phyloP scores from a whole-genome alignment of 2,329 filamentous ascomycete genomes.

The Botryosphaeria dothidea region DNA sequence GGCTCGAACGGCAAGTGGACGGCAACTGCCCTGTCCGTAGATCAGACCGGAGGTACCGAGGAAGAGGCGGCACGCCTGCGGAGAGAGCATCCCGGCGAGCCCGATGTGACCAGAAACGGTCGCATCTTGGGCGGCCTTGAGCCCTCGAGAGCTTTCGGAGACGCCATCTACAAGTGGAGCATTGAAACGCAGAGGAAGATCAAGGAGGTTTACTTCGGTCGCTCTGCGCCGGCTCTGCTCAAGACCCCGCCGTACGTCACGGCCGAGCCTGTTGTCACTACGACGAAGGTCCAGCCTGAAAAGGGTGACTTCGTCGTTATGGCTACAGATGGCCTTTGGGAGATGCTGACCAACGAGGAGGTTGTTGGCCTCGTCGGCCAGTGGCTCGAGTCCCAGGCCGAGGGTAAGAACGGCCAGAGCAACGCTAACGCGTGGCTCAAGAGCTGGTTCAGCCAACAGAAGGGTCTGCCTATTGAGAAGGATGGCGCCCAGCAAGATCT shows the following conservation, averaged over 20 bases:
- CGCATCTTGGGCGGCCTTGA: constrained; percentile 90
- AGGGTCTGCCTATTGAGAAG: constrained; percentile 75
- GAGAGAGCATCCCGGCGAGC: constrained; percentile 84
- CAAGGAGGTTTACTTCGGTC: constrained; percentile 83
- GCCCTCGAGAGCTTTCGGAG: constrained; percentile 91
- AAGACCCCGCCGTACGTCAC: constrained; percentile 97
- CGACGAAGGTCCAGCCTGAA: constrained; percentile 84
- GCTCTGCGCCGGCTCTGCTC: constrained; percentile 72
- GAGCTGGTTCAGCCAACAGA: constrained; percentile 63
- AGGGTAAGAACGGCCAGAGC: constrained; percentile 30
- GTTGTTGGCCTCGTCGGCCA: constrained; percentile 94
- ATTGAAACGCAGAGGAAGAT: constrained; percentile 80
- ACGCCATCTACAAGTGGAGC: constrained; percentile 96
- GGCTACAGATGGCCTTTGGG: constrained; percentile 96
- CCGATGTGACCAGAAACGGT: constrained; percentile 82
- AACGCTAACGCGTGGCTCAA: constrained; percentile 64
- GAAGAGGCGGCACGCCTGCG: constrained; percentile 82
- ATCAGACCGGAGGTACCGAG: constrained; percentile 89
- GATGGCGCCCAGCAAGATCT: constrained; percentile 45
- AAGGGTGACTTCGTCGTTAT: constrained; percentile 95
- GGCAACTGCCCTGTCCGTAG: constrained; percentile 83
- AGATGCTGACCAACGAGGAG: constrained; percentile 98
- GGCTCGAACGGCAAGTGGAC: constrained; percentile 83
- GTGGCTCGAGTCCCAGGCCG: constrained; percentile 82
- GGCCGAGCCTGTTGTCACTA: constrained; percentile 91